A percentile compares a stretch with the other conserved stretches of the same genome.
Conservation (phyloP, 1,284 basidiomycete species). For the Cutaneotrichosporon mucoides region DNA sequence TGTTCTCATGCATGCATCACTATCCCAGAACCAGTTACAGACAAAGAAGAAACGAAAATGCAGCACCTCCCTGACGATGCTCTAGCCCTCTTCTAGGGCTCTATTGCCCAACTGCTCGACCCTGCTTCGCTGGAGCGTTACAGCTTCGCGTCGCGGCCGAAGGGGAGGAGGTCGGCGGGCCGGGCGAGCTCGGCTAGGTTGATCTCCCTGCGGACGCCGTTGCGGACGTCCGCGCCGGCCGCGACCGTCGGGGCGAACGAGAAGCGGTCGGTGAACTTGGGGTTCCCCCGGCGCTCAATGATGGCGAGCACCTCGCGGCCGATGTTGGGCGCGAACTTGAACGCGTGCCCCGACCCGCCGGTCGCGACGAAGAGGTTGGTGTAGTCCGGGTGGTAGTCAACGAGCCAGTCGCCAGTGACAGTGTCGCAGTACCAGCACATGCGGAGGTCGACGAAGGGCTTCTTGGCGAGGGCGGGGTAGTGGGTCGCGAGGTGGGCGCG, state of each 20-base stretch:
- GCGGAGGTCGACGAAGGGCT: slow-evolving; percentile 44
- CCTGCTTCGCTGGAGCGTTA: neutral
- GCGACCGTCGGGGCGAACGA: slow-evolving; percentile 44
- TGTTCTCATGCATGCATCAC: too few species aligned
- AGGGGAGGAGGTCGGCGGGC: slow-evolving; percentile 14
- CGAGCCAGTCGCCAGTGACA: slow-evolving; percentile 52
- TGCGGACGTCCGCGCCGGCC: slow-evolving; percentile 39
- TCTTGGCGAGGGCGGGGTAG: slow-evolving; percentile 45
- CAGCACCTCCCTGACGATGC: too few species aligned
- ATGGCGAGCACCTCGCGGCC: slow-evolving; percentile 69
- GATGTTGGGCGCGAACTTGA: slow-evolving; percentile 74
- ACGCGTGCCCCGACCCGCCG: slow-evolving; percentile 53
- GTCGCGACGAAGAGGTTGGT: slow-evolving; percentile 49
- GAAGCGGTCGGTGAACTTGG: slow-evolving; percentile 52
- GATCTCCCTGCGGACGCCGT: slow-evolving; percentile 28
- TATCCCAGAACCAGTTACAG: too few species aligned
- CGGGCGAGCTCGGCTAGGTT: slow-evolving; percentile 6
- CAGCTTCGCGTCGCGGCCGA: slow-evolving; percentile 7
- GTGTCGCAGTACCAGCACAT: slow-evolving; percentile 51
- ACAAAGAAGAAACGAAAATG: too few species aligned
- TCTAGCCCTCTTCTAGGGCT: too few species aligned
- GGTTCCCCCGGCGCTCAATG: slow-evolving; percentile 58
- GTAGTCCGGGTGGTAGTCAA: slow-evolving; percentile 50
- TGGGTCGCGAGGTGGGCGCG: slow-evolving; percentile 31
- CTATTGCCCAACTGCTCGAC: too few species aligned